These are phyloP conservation scores for Lipomyces yamadae DNA, from an alignment of 805 yeast genomes.

Conservation along the genomic window DNA sequence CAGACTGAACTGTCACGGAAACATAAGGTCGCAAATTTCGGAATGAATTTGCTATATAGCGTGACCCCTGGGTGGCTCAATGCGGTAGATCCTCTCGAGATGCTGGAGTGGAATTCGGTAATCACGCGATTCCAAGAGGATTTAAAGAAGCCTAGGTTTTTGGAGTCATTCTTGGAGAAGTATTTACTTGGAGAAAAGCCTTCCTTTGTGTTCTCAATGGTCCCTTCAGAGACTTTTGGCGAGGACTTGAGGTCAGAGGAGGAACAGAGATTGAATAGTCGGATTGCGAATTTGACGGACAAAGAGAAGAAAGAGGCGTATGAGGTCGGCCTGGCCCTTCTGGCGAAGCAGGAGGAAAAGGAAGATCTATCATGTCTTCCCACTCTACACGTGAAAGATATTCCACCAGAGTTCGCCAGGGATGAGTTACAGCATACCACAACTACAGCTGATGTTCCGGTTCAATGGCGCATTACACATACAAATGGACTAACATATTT, in stretches of 20 bases:
- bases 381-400: conserved; percentile 73
- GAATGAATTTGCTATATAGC: conserved; percentile 73
- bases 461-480: conserved; percentile 60
- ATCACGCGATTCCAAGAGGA: conserved; percentile 66
- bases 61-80: conserved; percentile 87
- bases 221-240: conserved; percentile 65
- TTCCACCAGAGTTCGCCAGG: conserved; percentile 59
- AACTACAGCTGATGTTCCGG: conserved; percentile 46
- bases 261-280: conserved; percentile 52
- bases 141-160: conserved; percentile 61
- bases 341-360: conserved; percentile 64
- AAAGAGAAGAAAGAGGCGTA: conserved; percentile 63
- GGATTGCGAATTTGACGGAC: conserved; percentile 54
- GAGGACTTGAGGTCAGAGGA: conserved; percentile 61
- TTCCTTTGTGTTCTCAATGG: conserved; percentile 74
- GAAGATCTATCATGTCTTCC: conserved; percentile 85
- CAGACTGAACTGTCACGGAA: conserved; percentile 83
- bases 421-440: conserved; percentile 39
- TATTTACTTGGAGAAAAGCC: conserved; percentile 58
- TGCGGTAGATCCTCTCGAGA: conserved; percentile 72
- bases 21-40: conserved; percentile 89
- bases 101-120: conserved; percentile 66
- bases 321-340: conserved; percentile 63
- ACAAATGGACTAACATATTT: conserved; percentile 84
- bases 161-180: conserved; percentile 62